Base-by-base conservation (phyloP, 345 rosid genomes). In the Salix dunnii region DNA sequence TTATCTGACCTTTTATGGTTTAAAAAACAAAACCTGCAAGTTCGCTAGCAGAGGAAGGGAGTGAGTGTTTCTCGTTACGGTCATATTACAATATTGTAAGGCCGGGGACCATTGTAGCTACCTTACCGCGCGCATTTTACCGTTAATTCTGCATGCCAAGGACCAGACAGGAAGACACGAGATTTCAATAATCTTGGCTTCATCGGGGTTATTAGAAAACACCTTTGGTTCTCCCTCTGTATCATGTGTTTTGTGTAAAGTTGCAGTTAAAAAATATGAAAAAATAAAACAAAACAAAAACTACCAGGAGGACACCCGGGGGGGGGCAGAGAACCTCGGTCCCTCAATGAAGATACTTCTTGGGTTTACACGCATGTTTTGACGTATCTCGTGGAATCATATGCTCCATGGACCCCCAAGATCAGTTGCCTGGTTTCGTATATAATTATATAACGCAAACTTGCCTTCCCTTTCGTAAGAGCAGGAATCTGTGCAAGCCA, bases 381-480 rank as follows among this genome's bases (percentile, higher is more conserved):
- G 27, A 43, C 80, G 17, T 68, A 73, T 79, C 70, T 79, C 4
- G 25, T 43, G 82, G 82, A 60, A 82, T 73, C 78, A 63, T 76
- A 43, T 71, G 49, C 78, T 63, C 25, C 11, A 38, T 38, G 71
- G 71, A 21, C 31, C 72, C 75, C 21, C 30, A 12, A 70, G 67
- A 42, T 23, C 27, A 49, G 17, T 66, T 14, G 35, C 64, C 53
- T 23, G 25, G 48, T 51, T 40, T 67, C 53, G 67, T 42, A 68
- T 70, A 76, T 43, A 69, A 68, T 76, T 25, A 66, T 51, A 51
- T 31, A 11, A 27, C 42, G 67, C 70, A 63, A 16, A 1, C 27
- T 2, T 18, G 7, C 16, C 33, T 28, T 18, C 4, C 10, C 62
- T 31, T 67, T 67, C 6, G 69, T 66, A 35, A 66, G 69, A 66